Evolutionary conservation across 2,329 filamentous ascomycete species (phyloP).

Genomic region (Periglandula ipomoeae): DNA sequence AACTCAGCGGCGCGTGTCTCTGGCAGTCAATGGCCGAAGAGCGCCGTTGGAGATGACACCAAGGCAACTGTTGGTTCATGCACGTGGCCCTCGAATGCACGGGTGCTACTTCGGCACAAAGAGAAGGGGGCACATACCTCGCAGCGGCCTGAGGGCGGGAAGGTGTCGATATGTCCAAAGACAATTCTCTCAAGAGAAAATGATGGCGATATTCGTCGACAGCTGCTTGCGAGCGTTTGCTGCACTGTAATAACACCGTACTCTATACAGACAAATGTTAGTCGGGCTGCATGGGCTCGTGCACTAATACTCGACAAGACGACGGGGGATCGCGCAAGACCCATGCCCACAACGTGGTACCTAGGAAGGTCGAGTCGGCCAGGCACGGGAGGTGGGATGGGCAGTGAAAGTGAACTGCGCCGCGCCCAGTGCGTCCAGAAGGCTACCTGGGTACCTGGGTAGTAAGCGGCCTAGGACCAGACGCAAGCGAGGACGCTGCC

Average conservation of each 20-base stretch:
- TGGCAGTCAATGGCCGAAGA: background rate
- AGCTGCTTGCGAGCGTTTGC: background rate
- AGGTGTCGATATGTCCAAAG: background rate
- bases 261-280: slow-evolving; percentile 3
- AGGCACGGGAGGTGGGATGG: background rate
- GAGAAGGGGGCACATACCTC: background rate
- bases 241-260: background rate
- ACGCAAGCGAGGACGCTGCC: background rate
- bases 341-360: slow-evolving; percentile 2
- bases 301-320: background rate
- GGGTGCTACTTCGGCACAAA: background rate
- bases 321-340: slow-evolving; percentile 3
- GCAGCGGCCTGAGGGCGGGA: background rate
- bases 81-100: slow-evolving; percentile 1
- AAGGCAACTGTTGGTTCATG: slow-evolving; percentile 4
- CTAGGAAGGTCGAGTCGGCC: no score
- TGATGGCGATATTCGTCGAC: background rate
- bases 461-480: background rate
- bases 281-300: slow-evolving; percentile 1
- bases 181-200: background rate
- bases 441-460: background rate
- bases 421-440: no score
- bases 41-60: background rate
- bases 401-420: no score
- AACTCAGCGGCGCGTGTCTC: background rate